Evolutionary conservation across 331 rosid species (phyloP).

Genomic region (Quercus lobata): DNA sequence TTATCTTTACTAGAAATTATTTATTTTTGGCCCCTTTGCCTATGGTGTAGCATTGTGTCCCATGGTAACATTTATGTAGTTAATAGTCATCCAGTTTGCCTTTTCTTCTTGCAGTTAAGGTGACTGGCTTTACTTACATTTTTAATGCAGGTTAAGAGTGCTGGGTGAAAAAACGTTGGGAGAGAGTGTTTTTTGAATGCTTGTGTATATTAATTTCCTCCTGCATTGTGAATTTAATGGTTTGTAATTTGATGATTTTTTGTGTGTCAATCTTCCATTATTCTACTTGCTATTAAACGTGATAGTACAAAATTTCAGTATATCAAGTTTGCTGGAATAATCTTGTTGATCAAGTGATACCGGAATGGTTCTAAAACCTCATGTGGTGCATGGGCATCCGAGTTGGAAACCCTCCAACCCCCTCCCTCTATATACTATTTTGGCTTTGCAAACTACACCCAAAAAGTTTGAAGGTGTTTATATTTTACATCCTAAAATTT

Average conservation of each 20-base stretch:
- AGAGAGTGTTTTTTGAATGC: background rate
- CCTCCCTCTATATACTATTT: too few species aligned
- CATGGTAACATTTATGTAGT: background rate
- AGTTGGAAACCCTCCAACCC: too few species aligned
- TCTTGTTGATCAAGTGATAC: conserved; percentile 2
- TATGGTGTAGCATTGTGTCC: background rate
- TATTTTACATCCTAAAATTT: too few species aligned
- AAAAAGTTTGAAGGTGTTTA: too few species aligned
- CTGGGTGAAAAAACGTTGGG: background rate
- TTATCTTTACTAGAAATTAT: too few species aligned
- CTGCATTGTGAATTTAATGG: conserved; percentile 7
- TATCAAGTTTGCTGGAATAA: conserved; percentile 23
- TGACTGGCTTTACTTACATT: background rate
- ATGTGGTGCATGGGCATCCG: too few species aligned
- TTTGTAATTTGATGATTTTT: conserved; percentile 24
- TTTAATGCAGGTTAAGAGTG: background rate
- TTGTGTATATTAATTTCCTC: conserved; percentile 8
- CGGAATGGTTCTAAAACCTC: too few species aligned
- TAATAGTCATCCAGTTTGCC: background rate
- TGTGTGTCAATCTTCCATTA: conserved; percentile 25
- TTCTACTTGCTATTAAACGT: background rate
- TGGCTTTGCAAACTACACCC: too few species aligned
- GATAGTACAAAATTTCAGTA: conserved; percentile 43
- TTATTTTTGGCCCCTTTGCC: background rate
- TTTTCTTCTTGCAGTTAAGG: background rate